A percentile compares a stretch with the other conserved stretches of the same genome.
These are phyloP conservation scores for Erodium maritimum DNA, from an alignment of 345 rosid genomes.

Conservation along the genomic window DNA sequence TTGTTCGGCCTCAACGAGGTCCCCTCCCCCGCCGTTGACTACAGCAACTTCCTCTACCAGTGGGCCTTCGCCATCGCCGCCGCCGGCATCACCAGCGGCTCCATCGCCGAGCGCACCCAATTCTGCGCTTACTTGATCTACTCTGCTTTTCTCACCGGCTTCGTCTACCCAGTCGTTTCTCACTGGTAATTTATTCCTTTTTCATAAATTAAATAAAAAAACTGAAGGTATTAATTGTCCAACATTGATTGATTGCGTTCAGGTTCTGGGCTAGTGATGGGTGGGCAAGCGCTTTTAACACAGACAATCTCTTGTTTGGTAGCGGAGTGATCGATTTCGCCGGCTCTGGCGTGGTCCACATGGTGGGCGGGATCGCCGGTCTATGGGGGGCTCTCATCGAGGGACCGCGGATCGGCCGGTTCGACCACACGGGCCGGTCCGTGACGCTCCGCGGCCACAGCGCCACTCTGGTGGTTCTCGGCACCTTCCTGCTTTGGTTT, in stretches of 20 bases:
- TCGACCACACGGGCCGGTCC: constrained; percentile 39
- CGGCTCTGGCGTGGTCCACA: constrained; percentile 48
- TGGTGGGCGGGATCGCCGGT: constrained; percentile 53
- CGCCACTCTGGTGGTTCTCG: constrained; percentile 48
- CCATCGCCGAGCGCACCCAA: constrained; percentile 67
- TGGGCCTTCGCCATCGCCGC: constrained; percentile 65
- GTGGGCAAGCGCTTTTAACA: constrained; percentile 42
- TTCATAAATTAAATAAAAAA: no score
- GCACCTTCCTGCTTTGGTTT: constrained; percentile 47
- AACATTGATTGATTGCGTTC: no score
- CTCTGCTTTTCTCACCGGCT: constrained; percentile 51
- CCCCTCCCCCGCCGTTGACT: constrained; percentile 29
- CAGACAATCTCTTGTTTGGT: constrained; percentile 27
- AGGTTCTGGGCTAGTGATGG: constrained; percentile 55
- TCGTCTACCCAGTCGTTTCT: constrained; percentile 47
- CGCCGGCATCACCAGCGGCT: constrained; percentile 57
- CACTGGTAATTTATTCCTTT: constrained; percentile 43
- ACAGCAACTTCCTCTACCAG: constrained; percentile 48
- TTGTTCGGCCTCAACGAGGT: constrained; percentile 39
- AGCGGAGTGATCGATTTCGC: constrained; percentile 60
- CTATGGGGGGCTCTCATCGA: constrained; percentile 43
- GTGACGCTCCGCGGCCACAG: constrained; percentile 60
- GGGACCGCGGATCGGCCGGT: constrained; percentile 48
- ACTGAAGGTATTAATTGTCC: no score
- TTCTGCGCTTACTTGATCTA: constrained; percentile 54